Evolutionary conservation across 2,329 filamentous ascomycete species (phyloP), one percentile per base, ranked within the genome.

Genomic region (Alternaria ventricosa): DNA sequence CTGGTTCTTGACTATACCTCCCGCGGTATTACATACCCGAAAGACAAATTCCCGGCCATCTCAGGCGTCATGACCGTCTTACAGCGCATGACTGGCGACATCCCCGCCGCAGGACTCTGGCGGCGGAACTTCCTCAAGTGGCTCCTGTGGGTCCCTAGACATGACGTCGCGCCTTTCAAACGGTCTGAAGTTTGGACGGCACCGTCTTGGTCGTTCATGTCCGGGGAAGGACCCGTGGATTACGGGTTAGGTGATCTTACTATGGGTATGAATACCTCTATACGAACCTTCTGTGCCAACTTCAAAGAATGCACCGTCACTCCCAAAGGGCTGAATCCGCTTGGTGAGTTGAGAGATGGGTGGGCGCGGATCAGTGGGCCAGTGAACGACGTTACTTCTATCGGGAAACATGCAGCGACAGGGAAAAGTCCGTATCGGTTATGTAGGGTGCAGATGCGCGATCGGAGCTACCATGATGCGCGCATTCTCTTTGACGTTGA

Each of bases 31-130:
- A 67, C 61, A 11, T 62, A 65, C 28, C 36, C 36, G 18, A 55
- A 56, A 12, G 65, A 67, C 43, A 67, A 63, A 23, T 55, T 67
- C 3, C 65, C 65, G 0, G 65, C 65, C 11, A 45, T 65, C 6
- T 63, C 59, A 5, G 65, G 65, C 8, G 36, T 67, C 4, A 28
- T 56, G 12, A 25, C 46, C 0, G 43, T 51, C 10, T 43, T 67
- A 1, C 61, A 60, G 20, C 18, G 57, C 3, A 22, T 57, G 25
- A 67, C 62, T 9, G 62, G 59, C 20, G 64, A 67, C 18, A 33
- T 13, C 5, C 57, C 43, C 41, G 64, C 62, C 12, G 64, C 58
- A 1, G 64, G 64, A 5, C 55, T 67, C 1, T 67, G 64, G 64
- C 27, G 46, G 22, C 64, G 45, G 12, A 49, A 50, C 11, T 63